phyloP scores from a whole-genome alignment of 768 basidiomycete genomes.

The Cubamyces lactineus region DNA sequence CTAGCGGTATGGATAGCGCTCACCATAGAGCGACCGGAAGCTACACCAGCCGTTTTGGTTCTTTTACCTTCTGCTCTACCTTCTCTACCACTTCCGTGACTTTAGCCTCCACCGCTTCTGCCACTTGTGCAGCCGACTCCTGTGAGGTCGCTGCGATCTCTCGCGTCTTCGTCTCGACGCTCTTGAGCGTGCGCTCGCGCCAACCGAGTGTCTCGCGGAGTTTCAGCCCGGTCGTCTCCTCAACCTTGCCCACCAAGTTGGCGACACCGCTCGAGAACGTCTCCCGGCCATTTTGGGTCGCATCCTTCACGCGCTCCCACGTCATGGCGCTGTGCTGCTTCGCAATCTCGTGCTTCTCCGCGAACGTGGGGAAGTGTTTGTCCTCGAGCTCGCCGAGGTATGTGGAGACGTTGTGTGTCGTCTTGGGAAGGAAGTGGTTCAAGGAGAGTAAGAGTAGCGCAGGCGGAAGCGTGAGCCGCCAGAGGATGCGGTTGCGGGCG shows the following conservation, averaged over 20 bases:
- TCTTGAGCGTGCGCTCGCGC: conserved; percentile 13
- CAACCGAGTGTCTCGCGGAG: conserved; percentile 54
- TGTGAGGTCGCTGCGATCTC: conserved; percentile 18
- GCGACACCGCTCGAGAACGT: conserved; percentile 47
- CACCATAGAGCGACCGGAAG: too few species aligned
- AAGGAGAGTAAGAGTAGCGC: conserved; percentile 68
- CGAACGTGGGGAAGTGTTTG: conserved; percentile 65
- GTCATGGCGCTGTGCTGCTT: conserved; percentile 63
- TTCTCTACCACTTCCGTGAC: conserved; percentile 18
- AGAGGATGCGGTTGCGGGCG: conserved; percentile 75
- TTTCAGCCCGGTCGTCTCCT: conserved; percentile 75
- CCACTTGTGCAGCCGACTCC: not conserved
- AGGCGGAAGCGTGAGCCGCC: conserved; percentile 78
- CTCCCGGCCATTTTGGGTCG: conserved; percentile 49
- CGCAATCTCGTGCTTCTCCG: conserved; percentile 67
- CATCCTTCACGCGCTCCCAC: conserved; percentile 58
- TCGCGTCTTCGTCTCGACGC: conserved; percentile 13
- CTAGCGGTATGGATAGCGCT: too few species aligned
- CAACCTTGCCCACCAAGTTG: conserved; percentile 52
- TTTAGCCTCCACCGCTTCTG: conserved; percentile 23
- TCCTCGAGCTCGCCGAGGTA: conserved; percentile 77
- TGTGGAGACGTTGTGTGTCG: conserved; percentile 64
- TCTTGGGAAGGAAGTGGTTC: conserved; percentile 86
- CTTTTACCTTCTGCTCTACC: conserved; percentile 5
- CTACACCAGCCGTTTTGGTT: conserved; percentile 17